Percentiles rank a stretch among this genome's conserved stretches.
These are phyloP conservation scores for Candida tibetensis DNA, from an alignment of 805 yeast species.

Conservation along the genomic window DNA sequence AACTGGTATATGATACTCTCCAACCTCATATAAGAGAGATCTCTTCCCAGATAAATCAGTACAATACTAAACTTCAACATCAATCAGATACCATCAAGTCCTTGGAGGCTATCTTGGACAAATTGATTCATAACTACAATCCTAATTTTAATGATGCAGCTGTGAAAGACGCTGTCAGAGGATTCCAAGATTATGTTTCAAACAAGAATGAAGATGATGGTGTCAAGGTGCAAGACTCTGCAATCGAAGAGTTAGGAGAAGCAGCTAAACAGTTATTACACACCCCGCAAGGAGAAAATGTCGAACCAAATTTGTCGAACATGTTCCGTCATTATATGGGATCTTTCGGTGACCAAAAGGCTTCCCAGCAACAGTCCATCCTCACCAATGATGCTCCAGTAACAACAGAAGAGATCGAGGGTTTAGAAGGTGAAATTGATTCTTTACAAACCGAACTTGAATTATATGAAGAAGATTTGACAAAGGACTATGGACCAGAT, in stretches of 20 bases:
- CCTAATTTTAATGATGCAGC: slow-evolving; percentile 85
- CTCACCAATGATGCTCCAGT: not conserved
- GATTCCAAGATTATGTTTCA: slow-evolving; percentile 48
- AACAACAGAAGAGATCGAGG: slow-evolving; percentile 9
- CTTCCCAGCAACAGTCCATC: not conserved
- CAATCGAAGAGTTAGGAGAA: slow-evolving; percentile 4
- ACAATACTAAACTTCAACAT: slow-evolving; percentile 6
- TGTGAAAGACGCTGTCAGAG: slow-evolving; percentile 68
- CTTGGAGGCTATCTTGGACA: slow-evolving; percentile 48
- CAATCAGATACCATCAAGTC: slow-evolving; percentile 18
- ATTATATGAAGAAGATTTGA: slow-evolving; percentile 21
- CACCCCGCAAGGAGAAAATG: not conserved
- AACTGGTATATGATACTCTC: slow-evolving; percentile 16
- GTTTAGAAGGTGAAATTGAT: slow-evolving; percentile 16
- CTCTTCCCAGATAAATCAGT: slow-evolving; percentile 1
- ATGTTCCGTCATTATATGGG: slow-evolving; percentile 24
- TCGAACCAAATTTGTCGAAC: slow-evolving; percentile 20
- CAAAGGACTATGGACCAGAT: slow-evolving; percentile 51
- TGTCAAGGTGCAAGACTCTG: not conserved
- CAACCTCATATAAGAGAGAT: slow-evolving; percentile 14
- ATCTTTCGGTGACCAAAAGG: not conserved
- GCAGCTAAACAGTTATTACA: slow-evolving; percentile 1
- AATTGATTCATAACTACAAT: slow-evolving; percentile 60
- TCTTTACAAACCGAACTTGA: slow-evolving; percentile 12
- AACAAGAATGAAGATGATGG: slow-evolving; percentile 25